Percentiles rank a stretch among this genome's conserved stretches.
phyloP scores from a whole-genome alignment of 2,329 filamentous ascomycete genomes.

The Neoarthrinium moseri region DNA sequence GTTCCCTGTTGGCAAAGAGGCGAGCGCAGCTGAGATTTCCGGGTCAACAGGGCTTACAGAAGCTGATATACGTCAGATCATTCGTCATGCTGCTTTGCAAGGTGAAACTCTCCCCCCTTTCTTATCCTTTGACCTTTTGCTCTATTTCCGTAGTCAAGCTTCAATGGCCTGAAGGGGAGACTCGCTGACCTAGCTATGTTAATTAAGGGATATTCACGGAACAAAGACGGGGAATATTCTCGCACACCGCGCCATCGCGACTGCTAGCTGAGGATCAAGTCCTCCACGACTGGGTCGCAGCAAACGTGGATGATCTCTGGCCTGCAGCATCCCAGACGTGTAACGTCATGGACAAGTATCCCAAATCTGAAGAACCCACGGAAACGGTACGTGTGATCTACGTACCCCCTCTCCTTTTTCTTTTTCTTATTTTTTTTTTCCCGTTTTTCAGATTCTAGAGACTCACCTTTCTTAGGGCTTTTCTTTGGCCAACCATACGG shows the following conservation, averaged over 20 bases:
- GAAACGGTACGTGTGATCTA: constrained; percentile 17
- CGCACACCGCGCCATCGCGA: constrained; percentile 18
- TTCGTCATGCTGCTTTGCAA: constrained; percentile 11
- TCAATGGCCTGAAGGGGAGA: no score
- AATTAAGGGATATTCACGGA: constrained; percentile 13
- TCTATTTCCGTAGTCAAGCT: no score
- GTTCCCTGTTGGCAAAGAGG: constrained; percentile 18
- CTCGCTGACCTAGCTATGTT: not conserved
- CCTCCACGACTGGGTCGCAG: constrained; percentile 17
- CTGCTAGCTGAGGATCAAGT: constrained; percentile 17
- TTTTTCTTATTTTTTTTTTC: no score
- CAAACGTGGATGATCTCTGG: constrained; percentile 18
- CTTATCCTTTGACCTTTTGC: no score
- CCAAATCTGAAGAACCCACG: constrained; percentile 16
- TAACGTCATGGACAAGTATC: constrained; percentile 17
- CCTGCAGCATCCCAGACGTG: constrained; percentile 14
- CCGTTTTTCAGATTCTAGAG: no score
- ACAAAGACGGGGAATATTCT: constrained; percentile 13
- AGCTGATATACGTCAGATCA: constrained; percentile 2
- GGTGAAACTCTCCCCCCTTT: no score
- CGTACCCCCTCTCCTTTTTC: no score
- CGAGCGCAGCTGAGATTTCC: constrained; percentile 21
- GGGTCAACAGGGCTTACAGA: constrained; percentile 14
- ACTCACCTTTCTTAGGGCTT: constrained; percentile 16
- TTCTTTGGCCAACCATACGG: constrained; percentile 16